A percentile compares a stretch with the other conserved stretches of the same genome.
These are phyloP conservation scores for Spathaspora boniae DNA, from an alignment of 805 yeast species.

Conservation along the genomic window DNA sequence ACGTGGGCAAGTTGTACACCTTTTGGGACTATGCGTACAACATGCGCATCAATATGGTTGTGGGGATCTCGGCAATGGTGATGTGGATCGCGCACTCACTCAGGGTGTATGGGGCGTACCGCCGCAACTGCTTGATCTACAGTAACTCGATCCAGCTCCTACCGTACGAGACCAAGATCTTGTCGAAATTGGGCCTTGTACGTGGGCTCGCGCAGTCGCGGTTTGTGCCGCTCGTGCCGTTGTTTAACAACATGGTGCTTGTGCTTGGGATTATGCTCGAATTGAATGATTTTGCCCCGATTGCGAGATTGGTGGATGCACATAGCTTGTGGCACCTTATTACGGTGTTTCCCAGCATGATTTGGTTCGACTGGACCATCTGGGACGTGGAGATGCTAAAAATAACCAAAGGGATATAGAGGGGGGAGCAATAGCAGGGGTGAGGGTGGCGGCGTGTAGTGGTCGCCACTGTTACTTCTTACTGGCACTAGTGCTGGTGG, in stretches of 20 bases:
- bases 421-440: too few relatives aligned
- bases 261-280: constrained; percentile 31
- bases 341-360: constrained; percentile 76
- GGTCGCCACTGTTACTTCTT: too few relatives aligned
- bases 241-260: constrained; percentile 30
- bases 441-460: too few relatives aligned
- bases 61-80: constrained; percentile 27
- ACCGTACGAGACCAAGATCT: constrained; percentile 36
- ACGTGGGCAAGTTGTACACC: constrained; percentile 22
- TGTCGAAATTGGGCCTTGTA: constrained; percentile 28
- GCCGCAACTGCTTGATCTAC: constrained; percentile 16
- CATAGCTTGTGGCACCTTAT: constrained; percentile 93
- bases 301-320: constrained; percentile 53
- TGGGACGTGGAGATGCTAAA: constrained; percentile 41
- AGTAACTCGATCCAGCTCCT: constrained; percentile 35
- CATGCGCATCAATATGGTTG: constrained; percentile 24
- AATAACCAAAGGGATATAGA: constrained; percentile 10
- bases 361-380: constrained; percentile 63
- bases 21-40: constrained; percentile 42
- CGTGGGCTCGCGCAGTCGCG: constrained; percentile 23
- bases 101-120: constrained; percentile 14
- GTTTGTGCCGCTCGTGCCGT: constrained; percentile 33
- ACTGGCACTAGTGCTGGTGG: too few relatives aligned
- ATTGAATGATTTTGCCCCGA: constrained; percentile 33
- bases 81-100: constrained; percentile 36